Evolutionary conservation across 345 rosid genomes (phyloP).

Genomic region (Arabidopsis arenosa): DNA sequence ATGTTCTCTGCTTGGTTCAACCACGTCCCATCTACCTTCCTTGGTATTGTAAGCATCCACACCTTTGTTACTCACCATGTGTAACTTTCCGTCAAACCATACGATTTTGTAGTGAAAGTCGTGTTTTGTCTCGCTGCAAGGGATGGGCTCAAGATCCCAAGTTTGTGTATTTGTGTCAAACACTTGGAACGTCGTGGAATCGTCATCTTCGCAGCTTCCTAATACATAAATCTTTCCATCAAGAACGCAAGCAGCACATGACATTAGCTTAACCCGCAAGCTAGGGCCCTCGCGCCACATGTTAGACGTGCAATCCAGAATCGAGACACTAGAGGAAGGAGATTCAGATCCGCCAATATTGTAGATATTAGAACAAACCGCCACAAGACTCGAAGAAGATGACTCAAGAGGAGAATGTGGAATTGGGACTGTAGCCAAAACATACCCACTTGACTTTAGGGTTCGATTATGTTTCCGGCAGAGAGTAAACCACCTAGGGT

Average conservation of each 20-base stretch:
- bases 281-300: conserved; percentile 1
- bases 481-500: conserved; percentile 2
- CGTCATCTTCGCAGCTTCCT: background rate
- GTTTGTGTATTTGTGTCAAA: background rate
- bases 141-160: background rate
- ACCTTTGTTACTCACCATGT: background rate
- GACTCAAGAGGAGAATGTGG: background rate
- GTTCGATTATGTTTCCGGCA: background rate
- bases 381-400: background rate
- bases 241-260: background rate
- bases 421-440: background rate
- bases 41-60: background rate
- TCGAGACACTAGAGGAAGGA: background rate
- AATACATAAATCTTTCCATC: background rate
- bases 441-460: conserved; percentile 3
- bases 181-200: background rate
- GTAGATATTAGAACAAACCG: conserved; percentile 18
- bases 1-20: no score
- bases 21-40: background rate
- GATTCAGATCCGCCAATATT: background rate
- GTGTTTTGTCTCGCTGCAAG: background rate
- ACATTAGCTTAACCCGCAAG: background rate
- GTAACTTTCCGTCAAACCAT: background rate
- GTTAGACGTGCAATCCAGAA: background rate
- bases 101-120: background rate